Base-by-base conservation (phyloP, 1,139 yeast species). In the Scheffersomyces quercinus region DNA sequence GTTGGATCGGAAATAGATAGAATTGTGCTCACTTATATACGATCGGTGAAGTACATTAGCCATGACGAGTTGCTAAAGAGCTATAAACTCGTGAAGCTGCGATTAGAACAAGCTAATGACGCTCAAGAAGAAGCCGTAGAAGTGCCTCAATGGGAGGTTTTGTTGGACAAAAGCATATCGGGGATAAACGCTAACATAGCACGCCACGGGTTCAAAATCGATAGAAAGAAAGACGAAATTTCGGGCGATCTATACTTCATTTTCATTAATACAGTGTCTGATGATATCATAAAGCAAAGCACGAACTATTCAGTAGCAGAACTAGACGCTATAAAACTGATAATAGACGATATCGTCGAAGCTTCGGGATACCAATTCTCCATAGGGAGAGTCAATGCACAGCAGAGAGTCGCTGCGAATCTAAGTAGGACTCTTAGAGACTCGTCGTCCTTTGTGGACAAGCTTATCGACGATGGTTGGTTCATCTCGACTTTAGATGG, bases 401-500 rank as follows among this genome's bases (percentile, higher is more conserved):
- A 55, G 33, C 73, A 64, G 41, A 53, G 47, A 8, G 49, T 67
- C 1, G 55, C 65, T 3, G 50, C 59, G 2, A 51, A 49, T 3
- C 46, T 59, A 28, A 62, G 61, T 36, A 60, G 63, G 28, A 47
- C 67, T 2, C 48, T 62, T 4, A 54, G 60, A 3, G 79, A 75
- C 24, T 59, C 75, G 0, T 64, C 66, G 12, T 46, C 42, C 0
- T 65, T 81, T 30, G 51, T 82, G 2, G 63, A 56, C 7, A 54
- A 62, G 24, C 56, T 82, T 16, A 69, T 78, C 6, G 73, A 73
- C 43, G 77, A 73, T 45, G 85, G 83, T 4, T 82, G 87, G 85
- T 58, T 82, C 35, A 59, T 55, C 16, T 38, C 64, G 12, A 59
- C 68, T 9, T 39, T 35, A 15, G 40, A 47, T 8, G 60, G 59